These are phyloP conservation scores for Xylaria venustula DNA, from an alignment of 495 filamentous ascomycete genomes.

Conservation along the genomic window DNA sequence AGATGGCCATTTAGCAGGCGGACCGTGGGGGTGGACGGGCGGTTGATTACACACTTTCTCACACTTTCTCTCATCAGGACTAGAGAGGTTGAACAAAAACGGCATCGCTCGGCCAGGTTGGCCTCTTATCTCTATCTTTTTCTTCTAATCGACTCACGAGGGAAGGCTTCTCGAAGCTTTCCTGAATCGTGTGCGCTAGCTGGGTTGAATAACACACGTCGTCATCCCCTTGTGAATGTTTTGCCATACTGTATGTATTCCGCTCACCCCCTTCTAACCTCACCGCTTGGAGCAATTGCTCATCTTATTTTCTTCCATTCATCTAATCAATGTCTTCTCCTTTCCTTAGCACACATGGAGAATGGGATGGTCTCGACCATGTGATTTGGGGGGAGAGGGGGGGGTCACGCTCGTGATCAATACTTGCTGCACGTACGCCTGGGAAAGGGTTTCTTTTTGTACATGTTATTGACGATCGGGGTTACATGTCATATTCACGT, in stretches of 20 bases:
- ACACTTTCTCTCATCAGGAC: not conserved
- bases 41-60: not conserved
- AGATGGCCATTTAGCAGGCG: conserved; percentile 2
- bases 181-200: not conserved
- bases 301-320: too few species aligned
- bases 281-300: too few species aligned
- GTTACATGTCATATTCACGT: conserved; percentile 9
- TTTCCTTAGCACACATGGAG: too few species aligned
- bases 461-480: not conserved
- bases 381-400: not conserved
- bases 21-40: not conserved
- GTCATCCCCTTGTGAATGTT: not conserved
- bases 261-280: conserved; percentile 1
- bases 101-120: not conserved
- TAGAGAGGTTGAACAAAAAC: not conserved
- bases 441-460: conserved; percentile 8
- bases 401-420: not conserved
- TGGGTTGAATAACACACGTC: not conserved
- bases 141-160: not conserved
- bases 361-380: not conserved
- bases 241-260: not conserved
- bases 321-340: not conserved
- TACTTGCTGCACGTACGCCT: not conserved
- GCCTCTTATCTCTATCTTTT: too few species aligned
- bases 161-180: conserved; percentile 3